Base-by-base conservation (phyloP, 345 rosid species). In the Aethionema arabicum region DNA sequence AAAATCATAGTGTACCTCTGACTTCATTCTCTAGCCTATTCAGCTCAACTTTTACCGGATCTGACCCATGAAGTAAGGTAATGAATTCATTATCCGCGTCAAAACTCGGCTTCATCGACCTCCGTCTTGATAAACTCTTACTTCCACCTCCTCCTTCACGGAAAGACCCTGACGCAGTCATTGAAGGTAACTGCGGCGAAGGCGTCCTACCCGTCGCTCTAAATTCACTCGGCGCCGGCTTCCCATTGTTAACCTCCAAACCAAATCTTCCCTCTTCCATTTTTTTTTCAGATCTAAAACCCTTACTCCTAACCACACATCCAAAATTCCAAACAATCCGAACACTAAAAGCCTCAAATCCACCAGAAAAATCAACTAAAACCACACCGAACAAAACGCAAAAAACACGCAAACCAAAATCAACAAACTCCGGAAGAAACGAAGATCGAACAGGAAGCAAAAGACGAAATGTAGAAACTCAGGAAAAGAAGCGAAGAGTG, bases 11-110 rank as follows among this genome's bases (percentile, higher is more conserved):
- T 72, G 53, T 59, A 93, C 99, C 99, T 87, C 87, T 84, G 73
- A 93, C 95, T 76, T 93, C 99, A 56, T 90, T 93, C 82, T 93
- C 97, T 44, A 90, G 82, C 76, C 99, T 90, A 74, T 85, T 93
- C 65, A 93, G 96, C 86, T 93, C 99, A 44, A 93, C 50, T 80
- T 88, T 93, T 44, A 93, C 95, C 82, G 96, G 99, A 93, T 93
- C 97, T 83, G 99, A 93, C 63, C 99, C 97, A 74, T 87, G 99
- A 66, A 93, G 84, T 73, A 85, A 49, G 16, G 95, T 84, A 12
- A 90, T 90, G 73, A 90, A 82, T 72, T 93, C 99, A 47, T 85
- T 92, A 61, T 92, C 99, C 3, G 64, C 75, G 67, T 93, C 97
- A 45, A 90, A 80, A 86, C 90, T 87, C 45, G 87, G 91, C 74